Evolutionary conservation across 441 rosid genomes (phyloP), one percentile per base, ranked within the genome.

Genomic region (Pelargonium fulgidum): DNA sequence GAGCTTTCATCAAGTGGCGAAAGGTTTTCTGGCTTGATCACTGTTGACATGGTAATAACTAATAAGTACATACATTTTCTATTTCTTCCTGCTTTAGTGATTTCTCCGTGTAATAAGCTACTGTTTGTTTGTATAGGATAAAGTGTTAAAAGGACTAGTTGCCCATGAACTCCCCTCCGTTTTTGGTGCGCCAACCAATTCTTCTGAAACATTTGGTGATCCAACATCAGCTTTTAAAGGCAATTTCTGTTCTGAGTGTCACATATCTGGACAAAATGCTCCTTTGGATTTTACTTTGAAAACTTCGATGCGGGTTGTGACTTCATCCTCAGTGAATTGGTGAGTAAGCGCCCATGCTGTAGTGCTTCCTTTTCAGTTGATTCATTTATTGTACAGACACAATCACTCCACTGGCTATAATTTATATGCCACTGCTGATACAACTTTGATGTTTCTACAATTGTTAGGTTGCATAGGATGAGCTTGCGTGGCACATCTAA

Each of bases 271-370:
- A 73, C 79, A 56, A 77, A 87, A 82, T 78, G 81, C 81, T 77
- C 99, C 99, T 67, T 75, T 92, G 52, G 99, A 94, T 80, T 85
- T 90, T 71, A 88, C 98, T 73, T 66, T 94, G 89, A 94, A 94
- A 87, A 92, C 94, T 44, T 80, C 72, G 73, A 79, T 85, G 77
- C 82, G 83, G 48, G 78, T 94, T 75, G 81, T 79, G 63, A 82
- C 85, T 77, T 80, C 87, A 58, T 83, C 82, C 74, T 81, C 98
- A 3, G 76, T 83, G 45, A 90, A 77, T 77, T 79, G 93, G 99
- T 90, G 75, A 83, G 90, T 70, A 24, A 17, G 47, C 41, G 16
- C 61, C 69, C 13, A 47, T n/a, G 62, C 42, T 36, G 13, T 33
- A 22, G 44, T 11, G 29, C 11, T 67, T 67, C 2, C 42, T 56